These are phyloP conservation scores for Erysimum cheiri DNA, from an alignment of 441 rosid species.

Conservation along the genomic window DNA sequence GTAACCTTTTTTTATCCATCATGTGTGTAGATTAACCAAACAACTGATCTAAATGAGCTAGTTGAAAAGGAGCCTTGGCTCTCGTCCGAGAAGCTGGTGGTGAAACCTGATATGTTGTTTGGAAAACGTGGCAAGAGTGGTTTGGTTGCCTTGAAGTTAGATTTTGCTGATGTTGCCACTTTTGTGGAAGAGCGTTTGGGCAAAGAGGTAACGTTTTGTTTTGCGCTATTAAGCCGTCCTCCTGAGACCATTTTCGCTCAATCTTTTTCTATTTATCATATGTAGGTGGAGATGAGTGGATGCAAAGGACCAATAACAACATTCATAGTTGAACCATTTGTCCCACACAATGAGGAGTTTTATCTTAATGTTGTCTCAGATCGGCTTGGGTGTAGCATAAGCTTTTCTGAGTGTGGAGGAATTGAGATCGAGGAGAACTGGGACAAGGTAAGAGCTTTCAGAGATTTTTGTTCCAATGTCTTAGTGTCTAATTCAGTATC, in stretches of 20 bases:
- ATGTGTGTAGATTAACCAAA: constrained; percentile 53
- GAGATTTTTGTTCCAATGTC: neutral
- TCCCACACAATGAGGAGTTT: constrained; percentile 71
- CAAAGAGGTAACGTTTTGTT: constrained; percentile 50
- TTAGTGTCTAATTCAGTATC: neutral
- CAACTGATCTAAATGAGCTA: constrained; percentile 62
- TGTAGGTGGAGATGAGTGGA: constrained; percentile 72
- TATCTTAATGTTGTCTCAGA: constrained; percentile 72
- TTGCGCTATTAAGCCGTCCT: neutral
- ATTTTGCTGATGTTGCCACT: constrained; percentile 60
- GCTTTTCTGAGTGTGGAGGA: constrained; percentile 79
- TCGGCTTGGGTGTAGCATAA: constrained; percentile 65
- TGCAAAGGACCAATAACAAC: constrained; percentile 75
- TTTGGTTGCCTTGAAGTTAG: constrained; percentile 65
- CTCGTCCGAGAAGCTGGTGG: constrained; percentile 64
- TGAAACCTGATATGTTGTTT: constrained; percentile 77
- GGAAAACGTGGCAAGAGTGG: constrained; percentile 81
- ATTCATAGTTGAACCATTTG: constrained; percentile 69
- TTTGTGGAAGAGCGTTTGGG: constrained; percentile 68
- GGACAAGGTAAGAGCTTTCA: constrained; percentile 55
- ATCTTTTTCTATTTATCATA: neutral
- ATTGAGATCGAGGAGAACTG: constrained; percentile 79
- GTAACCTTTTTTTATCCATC: constrained; percentile 9
- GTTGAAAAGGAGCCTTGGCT: constrained; percentile 70
- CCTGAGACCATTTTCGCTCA: neutral